phyloP scores from a whole-genome alignment of 2,329 filamentous ascomycete species.

The Ophiocordyceps australis region DNA sequence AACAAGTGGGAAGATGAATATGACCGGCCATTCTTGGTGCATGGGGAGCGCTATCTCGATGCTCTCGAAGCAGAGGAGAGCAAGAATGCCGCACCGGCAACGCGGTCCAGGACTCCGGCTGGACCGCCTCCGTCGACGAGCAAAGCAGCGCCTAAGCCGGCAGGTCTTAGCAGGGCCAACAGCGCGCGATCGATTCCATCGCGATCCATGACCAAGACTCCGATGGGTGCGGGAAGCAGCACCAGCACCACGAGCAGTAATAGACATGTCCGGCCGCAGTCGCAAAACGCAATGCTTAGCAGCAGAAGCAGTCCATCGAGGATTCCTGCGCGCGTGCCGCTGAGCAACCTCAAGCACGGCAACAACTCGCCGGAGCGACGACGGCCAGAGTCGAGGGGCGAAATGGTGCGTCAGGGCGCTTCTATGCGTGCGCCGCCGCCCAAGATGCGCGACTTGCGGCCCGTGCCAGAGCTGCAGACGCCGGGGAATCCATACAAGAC shows the following conservation, averaged over 20 bases:
- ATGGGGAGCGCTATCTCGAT: slow-evolving; percentile 82
- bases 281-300: slow-evolving; percentile 10
- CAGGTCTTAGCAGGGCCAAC: slow-evolving; percentile 7
- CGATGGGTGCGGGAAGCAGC: slow-evolving; percentile 16
- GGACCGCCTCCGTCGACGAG: slow-evolving; percentile 30
- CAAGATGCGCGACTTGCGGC: slow-evolving; percentile 70
- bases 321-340: slow-evolving; percentile 50
- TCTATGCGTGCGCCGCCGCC: slow-evolving; percentile 58
- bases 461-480: slow-evolving; percentile 31
- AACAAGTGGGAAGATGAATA: slow-evolving; percentile 89
- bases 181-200: slow-evolving; percentile 15
- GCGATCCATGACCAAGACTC: slow-evolving; percentile 33
- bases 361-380: slow-evolving; percentile 68
- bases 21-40: slow-evolving; percentile 80
- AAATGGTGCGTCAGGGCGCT: slow-evolving; percentile 33
- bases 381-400: slow-evolving; percentile 22
- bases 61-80: slow-evolving; percentile 49
- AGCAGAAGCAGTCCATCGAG: slow-evolving; percentile 23
- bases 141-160: slow-evolving; percentile 17
- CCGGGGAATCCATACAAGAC: slow-evolving; percentile 28
- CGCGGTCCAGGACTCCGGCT: slow-evolving; percentile 57
- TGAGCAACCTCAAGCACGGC: slow-evolving; percentile 50
- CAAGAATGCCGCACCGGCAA: slow-evolving; percentile 30
- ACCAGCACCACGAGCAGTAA: slow-evolving; percentile 5
- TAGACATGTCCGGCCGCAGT: too few species aligned